Evolutionary conservation across 345 rosid genomes (phyloP), one percentile per base, ranked within the genome.

Genomic region (Salix arbutifolia): DNA sequence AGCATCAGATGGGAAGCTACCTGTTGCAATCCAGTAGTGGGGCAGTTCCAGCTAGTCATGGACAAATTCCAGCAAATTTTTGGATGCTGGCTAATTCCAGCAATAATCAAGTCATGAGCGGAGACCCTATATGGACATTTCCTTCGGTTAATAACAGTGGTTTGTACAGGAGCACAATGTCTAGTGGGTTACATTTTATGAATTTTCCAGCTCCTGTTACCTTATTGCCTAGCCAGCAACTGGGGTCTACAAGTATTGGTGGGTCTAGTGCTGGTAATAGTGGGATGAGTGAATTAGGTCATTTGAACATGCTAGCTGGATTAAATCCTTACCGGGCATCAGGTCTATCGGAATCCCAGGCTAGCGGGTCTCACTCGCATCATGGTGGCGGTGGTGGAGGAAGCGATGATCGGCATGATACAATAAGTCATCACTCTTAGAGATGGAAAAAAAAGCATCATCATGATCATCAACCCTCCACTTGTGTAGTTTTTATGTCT

Each of bases 151-250:
- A 87, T 70, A 93, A 91, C 13, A 90, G 88, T 64, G 77, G 53
- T 46, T 69, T 89, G 82, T 94, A 94, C 70, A 86, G 98, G 71
- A 87, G 97, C 56, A 83, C 85, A 71, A 87, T 88, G 86, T 88
- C 97, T 1, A 91, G 95, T 75, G 99, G 96, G 19, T 88, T 95
- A 44, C 97, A 95, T 88, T 91, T 93, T 75, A 95, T 95, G 99
- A 95, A 95, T 76, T 95, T 93, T 70, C 90, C 97, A 6, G 82
- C 94, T 0, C 97, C 99, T 12, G 83, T 95, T 86, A 94, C 98
- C 9, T 79, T 95, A 40, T 77, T 93, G 81, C 91, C 92, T 0
- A 87, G 96, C 62, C 96, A 91, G 83, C 97, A 90, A 83, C 73
- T 91, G 76, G 91, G 91, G 21, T 87, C 93, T 1, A 77, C 74